Evolutionary conservation across 2,329 filamentous ascomycete genomes (phyloP), one percentile per base, ranked within the genome.

Genomic region (Fusarium sp.): DNA sequence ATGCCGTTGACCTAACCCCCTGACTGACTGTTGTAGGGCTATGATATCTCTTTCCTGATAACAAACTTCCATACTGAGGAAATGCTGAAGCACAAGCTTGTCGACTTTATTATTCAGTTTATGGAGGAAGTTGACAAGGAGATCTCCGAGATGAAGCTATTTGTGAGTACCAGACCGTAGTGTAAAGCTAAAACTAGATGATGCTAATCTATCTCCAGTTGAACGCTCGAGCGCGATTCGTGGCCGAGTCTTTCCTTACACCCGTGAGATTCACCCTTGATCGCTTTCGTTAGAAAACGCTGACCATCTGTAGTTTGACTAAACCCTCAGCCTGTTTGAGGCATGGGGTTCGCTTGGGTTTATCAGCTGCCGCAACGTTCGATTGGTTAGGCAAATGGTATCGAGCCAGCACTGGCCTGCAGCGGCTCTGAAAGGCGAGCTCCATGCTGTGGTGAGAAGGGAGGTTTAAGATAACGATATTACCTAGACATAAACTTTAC

Each of bases 81-180:
- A 79, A 97, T 99, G 94, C 81, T 98, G 78, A 98, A 98, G 85
- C 95, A 99, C 80, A 98, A 99, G 85, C 86, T 99, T 73, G 97
- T 99, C 34, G 96, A 99, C 80, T 99, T 99, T 77, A 97, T 99
- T 73, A 97, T 99, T 71, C 91, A 98, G 77, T 99, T 99, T 77
- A 98, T 99, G 95, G 95, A 99, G 81, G 96, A 99, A 80, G 97
- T 99, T 6, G 97, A 99, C 81, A 99, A 99, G 86, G 96, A 99
- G 81, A 99, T 99, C 64, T 98, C 96, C 4, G 97, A 99, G 83
- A 98, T 99, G 96, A 99, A 99, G 87, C 91, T 99, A 76, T 99
- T 99, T 81, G 95, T 97, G 87, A 73, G 93, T 85, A 33, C 46
- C n/a, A 42, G 7, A 33, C 23, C 16, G 57, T 6, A 46, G 34